Evolutionary conservation across 163 green algal species (phyloP), one percentile per base, ranked within the genome.

Genomic region (Coccomyxa subellipsoidea): DNA sequence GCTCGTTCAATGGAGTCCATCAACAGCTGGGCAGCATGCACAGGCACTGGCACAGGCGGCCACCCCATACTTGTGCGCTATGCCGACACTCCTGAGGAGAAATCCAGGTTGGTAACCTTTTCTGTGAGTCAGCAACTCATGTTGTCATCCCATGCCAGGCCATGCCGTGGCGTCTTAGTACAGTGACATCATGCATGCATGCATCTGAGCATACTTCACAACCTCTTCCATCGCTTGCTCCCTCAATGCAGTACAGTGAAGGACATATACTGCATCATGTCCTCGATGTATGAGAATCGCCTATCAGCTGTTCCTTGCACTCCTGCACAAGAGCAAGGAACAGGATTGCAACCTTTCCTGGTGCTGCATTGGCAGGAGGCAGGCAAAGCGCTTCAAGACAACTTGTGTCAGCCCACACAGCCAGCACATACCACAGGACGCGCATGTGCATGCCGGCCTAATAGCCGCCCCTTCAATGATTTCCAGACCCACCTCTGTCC

Each of bases 71-170:
- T 79, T 18, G 85, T 92, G 59, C 84, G 87, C 21, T 92, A 88
- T 78, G 89, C 89, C 32, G 89, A 92, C 83, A 90, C 81, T 7
- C 78, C 85, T 39, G 89, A 92, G 78, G 87, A 92, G 54, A 92
- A 91, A 81, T 75, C 77, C 27, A 73, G 66, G 66, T 73, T 8
- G 10, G 66, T 8, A 18, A 23, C 27, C n/a, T 8, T 66, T 12
- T 66, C 12, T 29, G 47, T 66, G 47, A 18, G 47, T 66, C 47
- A 12, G 47, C 47, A 66, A 29, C 12, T 66, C 18, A 12, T 66
- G 47, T 12, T 66, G 47, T 66, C 47, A 66, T 18, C 18, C 12
- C 18, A 18, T 18, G 12, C 18, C 47, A 12, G 12, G 47, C 12
- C 47, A 66, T 29, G 47, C 47, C 12, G 47, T 66, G 47, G 12